Base-by-base conservation (phyloP, 2,329 filamentous ascomycete genomes). In the Penicillium decumbens region DNA sequence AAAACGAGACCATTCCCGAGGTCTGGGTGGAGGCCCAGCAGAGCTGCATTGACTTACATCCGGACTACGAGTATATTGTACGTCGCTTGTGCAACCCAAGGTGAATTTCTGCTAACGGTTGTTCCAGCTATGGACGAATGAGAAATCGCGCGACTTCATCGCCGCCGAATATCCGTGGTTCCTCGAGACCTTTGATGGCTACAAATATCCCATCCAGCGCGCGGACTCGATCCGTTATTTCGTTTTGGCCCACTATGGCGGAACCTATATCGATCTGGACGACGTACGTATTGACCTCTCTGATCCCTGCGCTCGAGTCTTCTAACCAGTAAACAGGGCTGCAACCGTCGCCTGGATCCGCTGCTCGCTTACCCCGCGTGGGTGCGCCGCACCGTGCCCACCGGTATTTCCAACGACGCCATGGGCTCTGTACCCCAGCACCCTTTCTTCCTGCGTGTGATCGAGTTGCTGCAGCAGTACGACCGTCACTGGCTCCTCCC, bases 171-270 rank as follows among this genome's bases (percentile, higher is more conserved):
- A 89, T 61, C 81, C 86, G 1, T 90, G 86, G 84, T 91, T 89
- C 67, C 73, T 89, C 13, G 76, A 82, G 45, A 88, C 84, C 0
- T 93, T 87, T 63, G 83, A 88, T 63, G 78, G 77, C 61, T 92
- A 91, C 71, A 77, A 75, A 28, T 88, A 85, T 67, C 82, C 84
- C 10, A 89, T 92, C 56, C 85, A 91, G 71, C 81, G 87, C 53
- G 85, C 87, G 48, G 88, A 92, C 64, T 77, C 86, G 4, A 87
- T 92, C 60, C 80, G 88, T 43, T 92, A 92, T 72, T 91, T 92
- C 65, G 77, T 90, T 18, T 77, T 93, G 28, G 78, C 83, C 45
- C 81, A 88, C 68, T 91, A 82, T 65, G 88, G 88, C 47, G 88
- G 88, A 35, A 83, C 89, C 48, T 92, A 92, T 69, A 83, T 92